Conservation (phyloP, 768 basidiomycete species). For the Terana coerulea region DNA sequence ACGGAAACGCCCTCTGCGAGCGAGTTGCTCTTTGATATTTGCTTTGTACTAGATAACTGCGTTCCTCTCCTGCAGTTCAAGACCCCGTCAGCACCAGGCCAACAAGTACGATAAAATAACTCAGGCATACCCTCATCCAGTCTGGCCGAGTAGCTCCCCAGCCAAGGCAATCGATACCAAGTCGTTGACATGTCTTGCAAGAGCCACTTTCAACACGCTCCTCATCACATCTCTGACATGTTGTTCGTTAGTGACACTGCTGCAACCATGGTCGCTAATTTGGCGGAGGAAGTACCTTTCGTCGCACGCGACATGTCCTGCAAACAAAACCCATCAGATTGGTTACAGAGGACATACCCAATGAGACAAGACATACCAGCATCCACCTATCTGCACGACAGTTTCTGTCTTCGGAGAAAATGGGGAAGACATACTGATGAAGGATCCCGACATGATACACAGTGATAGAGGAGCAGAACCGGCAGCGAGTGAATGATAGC, state of each 20-base stretch:
- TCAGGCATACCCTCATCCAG: slow-evolving; percentile 72
- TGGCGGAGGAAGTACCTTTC: slow-evolving; percentile 71
- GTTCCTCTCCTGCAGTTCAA: slow-evolving; percentile 69
- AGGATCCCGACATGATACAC: no score
- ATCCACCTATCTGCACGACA: no score
- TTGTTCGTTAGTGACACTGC: no score
- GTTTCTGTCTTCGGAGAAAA: no score
- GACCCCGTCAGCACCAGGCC: slow-evolving; percentile 4
- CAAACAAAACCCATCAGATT: not conserved
- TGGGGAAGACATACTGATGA: no score
- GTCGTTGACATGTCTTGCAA: slow-evolving; percentile 74
- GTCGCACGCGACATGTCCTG: slow-evolving; percentile 81
- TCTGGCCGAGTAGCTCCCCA: slow-evolving; percentile 83
- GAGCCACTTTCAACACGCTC: slow-evolving; percentile 69
- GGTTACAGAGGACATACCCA: not conserved
- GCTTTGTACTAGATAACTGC: slow-evolving; percentile 80
- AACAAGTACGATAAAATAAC: not conserved
- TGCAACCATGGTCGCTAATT: no score
- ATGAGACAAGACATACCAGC: slow-evolving; percentile 53
- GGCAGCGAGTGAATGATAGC: no score
- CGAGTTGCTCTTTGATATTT: slow-evolving; percentile 76
- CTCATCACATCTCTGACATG: slow-evolving; percentile 82
- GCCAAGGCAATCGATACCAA: slow-evolving; percentile 78
- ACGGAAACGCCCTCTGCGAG: slow-evolving; percentile 72
- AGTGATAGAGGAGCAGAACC: no score